Base-by-base conservation (phyloP, 768 basidiomycete genomes). In the Gymnopilus junonius region DNA sequence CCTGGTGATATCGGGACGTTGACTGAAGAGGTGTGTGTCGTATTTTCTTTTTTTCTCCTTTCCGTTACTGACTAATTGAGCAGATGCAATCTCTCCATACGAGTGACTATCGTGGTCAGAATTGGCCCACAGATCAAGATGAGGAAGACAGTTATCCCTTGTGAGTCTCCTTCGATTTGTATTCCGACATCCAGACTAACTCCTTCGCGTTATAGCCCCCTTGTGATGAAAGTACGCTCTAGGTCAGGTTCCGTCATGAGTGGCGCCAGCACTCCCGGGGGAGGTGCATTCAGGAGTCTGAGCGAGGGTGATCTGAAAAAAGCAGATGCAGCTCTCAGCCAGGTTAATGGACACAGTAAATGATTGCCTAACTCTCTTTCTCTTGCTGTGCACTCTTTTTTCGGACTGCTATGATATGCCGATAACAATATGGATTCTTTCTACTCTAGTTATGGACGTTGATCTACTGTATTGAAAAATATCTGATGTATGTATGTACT, bases 71-170 rank as follows among this genome's bases (percentile, higher is more conserved):
- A 62, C 15, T 6, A 58, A 14, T 2, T 53, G 37, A 20, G 32
- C 55, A 83, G 92, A 98, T 98, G 96, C 90, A 97, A 73, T 77
- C 82, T 25, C 80, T 99, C 50, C 81, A 84, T 12, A 98, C 96
- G 11, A 94, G 93, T 73, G 94, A 96, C 75, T 96, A 93, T 72
- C 83, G 86, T 51, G 90, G 91, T 46, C 83, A 83, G 61, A 80
- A 80, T 58, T 92, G 89, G 89, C 83, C 85, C 2, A 73, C 76
- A 15, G 55, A 79, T 56, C 78, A 84, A 27, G 94, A 95, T 29
- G 95, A 98, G 58, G 95, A 97, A 37, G 95, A 97, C 66, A 86
- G 87, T 32, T 96, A 94, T 80, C 93, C 92, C 1, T 93, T 94
- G 93, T 94, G 70, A 54, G 92, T 85, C 67, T 67, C 39, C 59